A percentile compares a stretch with the other conserved stretches of the same genome.
Conservation (phyloP, 2,329 filamentous ascomycete genomes). For the Neonectria sp. region DNA sequence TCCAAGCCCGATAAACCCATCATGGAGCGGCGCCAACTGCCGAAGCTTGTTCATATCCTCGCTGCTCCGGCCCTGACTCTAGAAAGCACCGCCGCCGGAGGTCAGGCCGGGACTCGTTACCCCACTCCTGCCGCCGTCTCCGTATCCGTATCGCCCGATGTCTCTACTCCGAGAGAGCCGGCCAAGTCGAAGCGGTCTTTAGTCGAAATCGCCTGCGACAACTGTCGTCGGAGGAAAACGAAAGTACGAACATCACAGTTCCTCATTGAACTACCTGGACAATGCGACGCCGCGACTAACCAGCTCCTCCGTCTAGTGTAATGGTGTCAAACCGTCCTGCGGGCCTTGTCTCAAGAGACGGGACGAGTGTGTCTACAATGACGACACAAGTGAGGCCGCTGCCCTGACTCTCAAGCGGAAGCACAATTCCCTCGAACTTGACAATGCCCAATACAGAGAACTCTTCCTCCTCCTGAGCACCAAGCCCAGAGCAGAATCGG, state of each 20-base stretch:
- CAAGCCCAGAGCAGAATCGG: neutral
- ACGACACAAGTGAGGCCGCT: neutral
- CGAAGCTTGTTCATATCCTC: neutral
- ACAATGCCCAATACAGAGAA: neutral
- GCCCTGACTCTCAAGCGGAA: neutral
- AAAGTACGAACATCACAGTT: neutral
- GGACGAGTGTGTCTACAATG: conserved; percentile 1
- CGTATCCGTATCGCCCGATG: neutral
- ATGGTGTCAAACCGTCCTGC: neutral
- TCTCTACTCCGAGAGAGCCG: neutral
- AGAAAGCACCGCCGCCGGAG: neutral
- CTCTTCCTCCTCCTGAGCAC: neutral
- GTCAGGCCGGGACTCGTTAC: neutral
- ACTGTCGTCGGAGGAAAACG: conserved; percentile 3
- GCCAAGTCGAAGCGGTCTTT: neutral
- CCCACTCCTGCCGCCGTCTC: neutral
- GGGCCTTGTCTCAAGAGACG: conserved; percentile 3
- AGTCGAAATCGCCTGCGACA: conserved; percentile 1
- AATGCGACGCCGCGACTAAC: neutral
- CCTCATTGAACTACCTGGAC: neutral
- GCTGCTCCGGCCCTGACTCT: neutral
- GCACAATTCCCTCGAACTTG: neutral
- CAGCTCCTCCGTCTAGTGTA: neutral
- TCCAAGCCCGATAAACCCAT: neutral
- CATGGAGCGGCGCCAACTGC: neutral